Percentiles rank a stretch among this genome's conserved stretches.
Conservation (phyloP, 2,329 filamentous ascomycete species). For the Trichoderma polysporum region DNA sequence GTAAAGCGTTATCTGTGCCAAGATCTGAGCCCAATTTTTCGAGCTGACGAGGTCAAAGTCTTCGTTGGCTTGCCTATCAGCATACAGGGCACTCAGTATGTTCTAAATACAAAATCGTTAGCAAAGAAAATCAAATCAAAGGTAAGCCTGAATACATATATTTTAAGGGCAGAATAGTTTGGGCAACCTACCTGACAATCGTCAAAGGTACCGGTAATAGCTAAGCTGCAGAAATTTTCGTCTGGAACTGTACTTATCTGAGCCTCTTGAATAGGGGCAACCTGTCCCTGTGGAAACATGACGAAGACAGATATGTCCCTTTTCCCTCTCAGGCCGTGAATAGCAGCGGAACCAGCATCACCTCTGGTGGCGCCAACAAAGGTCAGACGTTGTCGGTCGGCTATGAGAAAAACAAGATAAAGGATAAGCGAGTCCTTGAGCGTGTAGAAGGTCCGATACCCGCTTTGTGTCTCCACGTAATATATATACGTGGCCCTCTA, state of each 20-base stretch:
- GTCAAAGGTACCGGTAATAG: constrained; percentile 88
- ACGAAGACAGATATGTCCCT: constrained; percentile 97
- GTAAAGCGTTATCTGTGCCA: constrained; percentile 97
- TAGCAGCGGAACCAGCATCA: constrained; percentile 90
- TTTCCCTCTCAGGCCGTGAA: constrained; percentile 92
- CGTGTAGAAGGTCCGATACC: neutral
- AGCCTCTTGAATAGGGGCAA: constrained; percentile 88
- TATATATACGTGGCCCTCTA: constrained; percentile 11
- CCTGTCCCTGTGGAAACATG: constrained; percentile 84
- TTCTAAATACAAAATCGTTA: constrained; percentile 80
- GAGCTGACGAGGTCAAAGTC: constrained; percentile 88
- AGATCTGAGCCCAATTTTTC: constrained; percentile 93
- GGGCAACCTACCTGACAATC: constrained; percentile 73
- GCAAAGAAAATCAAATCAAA: constrained; percentile 65
- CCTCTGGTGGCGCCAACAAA: constrained; percentile 86
- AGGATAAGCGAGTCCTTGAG: constrained; percentile 6
- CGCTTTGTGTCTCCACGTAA: neutral
- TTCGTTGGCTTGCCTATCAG: constrained; percentile 78
- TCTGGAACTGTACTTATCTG: constrained; percentile 97
- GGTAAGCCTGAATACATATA: neutral
- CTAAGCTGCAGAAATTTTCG: constrained; percentile 87
- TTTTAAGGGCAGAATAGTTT: neutral
- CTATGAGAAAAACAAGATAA: constrained; percentile 22
- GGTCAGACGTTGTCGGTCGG: constrained; percentile 74
- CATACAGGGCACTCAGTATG: constrained; percentile 90